A percentile compares a stretch with the other conserved stretches of the same genome.
phyloP scores from a whole-genome alignment of 805 yeast genomes.

The Lipomyces anomalus region DNA sequence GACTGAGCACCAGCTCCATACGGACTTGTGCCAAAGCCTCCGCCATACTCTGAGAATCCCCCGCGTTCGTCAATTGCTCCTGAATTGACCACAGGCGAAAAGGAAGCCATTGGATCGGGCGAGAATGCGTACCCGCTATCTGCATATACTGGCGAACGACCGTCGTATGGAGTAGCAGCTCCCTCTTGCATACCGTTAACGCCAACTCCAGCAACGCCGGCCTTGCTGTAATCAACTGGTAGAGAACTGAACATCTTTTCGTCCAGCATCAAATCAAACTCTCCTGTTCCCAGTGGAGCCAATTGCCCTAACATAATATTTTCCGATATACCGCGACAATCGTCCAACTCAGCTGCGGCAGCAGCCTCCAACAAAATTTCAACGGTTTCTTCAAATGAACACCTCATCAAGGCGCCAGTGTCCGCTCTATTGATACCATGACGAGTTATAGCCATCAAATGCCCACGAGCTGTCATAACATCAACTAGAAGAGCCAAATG shows the following conservation, averaged over 20 bases:
- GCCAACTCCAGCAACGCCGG: slow-evolving; percentile 4
- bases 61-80: slow-evolving; percentile 77
- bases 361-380: slow-evolving; percentile 97
- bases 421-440: slow-evolving; percentile 98
- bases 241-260: slow-evolving; percentile 51
- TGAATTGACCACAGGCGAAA: slow-evolving; percentile 88
- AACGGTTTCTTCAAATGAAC: slow-evolving; percentile 98
- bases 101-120: slow-evolving; percentile 64
- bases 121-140: slow-evolving; percentile 57
- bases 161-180: slow-evolving; percentile 87
- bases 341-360: slow-evolving; percentile 95
- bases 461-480: slow-evolving; percentile 98
- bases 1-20: slow-evolving; percentile 48
- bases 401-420: slow-evolving; percentile 98
- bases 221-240: slow-evolving; percentile 40
- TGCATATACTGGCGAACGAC: slow-evolving; percentile 49
- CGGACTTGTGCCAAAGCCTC: slow-evolving; percentile 53
- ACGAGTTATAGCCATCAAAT: slow-evolving; percentile 97
- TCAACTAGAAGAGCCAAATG: slow-evolving; percentile 97
- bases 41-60: slow-evolving; percentile 85
- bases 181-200: slow-evolving; percentile 46
- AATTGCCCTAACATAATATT: slow-evolving; percentile 96
- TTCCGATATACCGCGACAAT: slow-evolving; percentile 97
- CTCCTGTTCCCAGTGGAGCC: slow-evolving; percentile 98
- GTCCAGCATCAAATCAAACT: slow-evolving; percentile 91